Percentiles rank a stretch among this genome's conserved stretches.
phyloP scores from a whole-genome alignment of 768 basidiomycete genomes.

The Antrodiella citrinella region DNA sequence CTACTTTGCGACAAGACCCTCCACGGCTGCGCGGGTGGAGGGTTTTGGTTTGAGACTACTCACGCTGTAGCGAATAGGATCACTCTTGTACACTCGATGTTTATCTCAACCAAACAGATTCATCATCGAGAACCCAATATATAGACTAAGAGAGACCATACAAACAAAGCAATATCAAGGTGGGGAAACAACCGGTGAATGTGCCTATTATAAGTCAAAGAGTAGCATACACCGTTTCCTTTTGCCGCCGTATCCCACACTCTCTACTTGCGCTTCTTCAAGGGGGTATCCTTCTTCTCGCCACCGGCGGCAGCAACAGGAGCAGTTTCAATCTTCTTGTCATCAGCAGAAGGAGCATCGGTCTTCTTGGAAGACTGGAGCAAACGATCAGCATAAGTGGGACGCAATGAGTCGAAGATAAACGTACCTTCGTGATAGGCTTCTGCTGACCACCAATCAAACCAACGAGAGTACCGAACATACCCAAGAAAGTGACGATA shows the following conservation, averaged over 20 bases:
- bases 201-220: background rate
- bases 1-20: too few species aligned
- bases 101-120: too few species aligned
- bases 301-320: conserved; percentile 69
- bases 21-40: too few species aligned
- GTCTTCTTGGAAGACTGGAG: conserved; percentile 68
- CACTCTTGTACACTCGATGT: too few species aligned
- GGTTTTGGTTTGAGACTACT: too few species aligned
- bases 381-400: conserved; percentile 6
- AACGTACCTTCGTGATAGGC: conserved; percentile 60
- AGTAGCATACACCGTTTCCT: background rate
- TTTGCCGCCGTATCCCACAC: conserved; percentile 1
- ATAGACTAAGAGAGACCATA: background rate
- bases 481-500: conserved; percentile 73
- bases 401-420: background rate
- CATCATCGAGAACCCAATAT: background rate
- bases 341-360: conserved; percentile 53
- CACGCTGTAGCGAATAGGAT: too few species aligned
- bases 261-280: conserved; percentile 76
- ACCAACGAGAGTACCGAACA: conserved; percentile 75
- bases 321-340: conserved; percentile 56
- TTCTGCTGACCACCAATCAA: conserved; percentile 68
- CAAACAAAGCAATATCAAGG: background rate
- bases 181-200: background rate
- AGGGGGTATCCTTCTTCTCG: conserved; percentile 57